Percentiles rank a stretch among this genome's conserved stretches.
Evolutionary conservation across 768 basidiomycete genomes (phyloP).

Genomic region (Gymnopilus junonius): DNA sequence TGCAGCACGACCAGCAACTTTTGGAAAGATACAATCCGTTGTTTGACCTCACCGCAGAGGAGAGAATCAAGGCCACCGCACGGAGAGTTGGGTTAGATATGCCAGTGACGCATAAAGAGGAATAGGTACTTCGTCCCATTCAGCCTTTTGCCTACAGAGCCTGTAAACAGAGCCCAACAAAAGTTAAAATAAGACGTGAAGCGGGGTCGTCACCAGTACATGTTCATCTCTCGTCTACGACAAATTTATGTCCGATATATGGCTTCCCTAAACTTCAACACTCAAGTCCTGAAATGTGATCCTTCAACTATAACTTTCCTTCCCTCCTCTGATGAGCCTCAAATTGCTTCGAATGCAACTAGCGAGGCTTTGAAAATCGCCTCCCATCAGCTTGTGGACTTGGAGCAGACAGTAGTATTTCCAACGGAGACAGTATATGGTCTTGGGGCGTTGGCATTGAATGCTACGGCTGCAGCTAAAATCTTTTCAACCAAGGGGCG

Average conservation of each 20-base stretch:
- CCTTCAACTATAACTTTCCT: constrained; percentile 63
- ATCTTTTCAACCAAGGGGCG: constrained; percentile 92
- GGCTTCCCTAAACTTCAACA: constrained; percentile 27
- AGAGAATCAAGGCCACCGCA: constrained; percentile 84
- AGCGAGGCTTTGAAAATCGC: constrained; percentile 58
- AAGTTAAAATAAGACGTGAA: constrained; percentile 15
- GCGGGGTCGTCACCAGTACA: constrained; percentile 5
- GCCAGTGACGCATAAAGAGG: constrained; percentile 52
- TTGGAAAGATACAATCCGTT: constrained; percentile 90
- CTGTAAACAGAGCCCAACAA: constrained; percentile 23
- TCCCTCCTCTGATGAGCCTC: constrained; percentile 45
- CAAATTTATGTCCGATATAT: constrained; percentile 32
- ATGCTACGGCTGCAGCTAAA: constrained; percentile 60
- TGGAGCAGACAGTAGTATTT: constrained; percentile 73
- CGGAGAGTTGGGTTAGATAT: constrained; percentile 87
- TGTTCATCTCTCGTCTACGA: constrained; percentile 37
- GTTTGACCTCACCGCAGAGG: constrained; percentile 76
- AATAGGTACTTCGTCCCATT: constrained; percentile 4
- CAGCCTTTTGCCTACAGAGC: neutral
- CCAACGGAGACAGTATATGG: constrained; percentile 99
- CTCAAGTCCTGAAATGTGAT: constrained; percentile 64
- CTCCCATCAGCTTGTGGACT: constrained; percentile 52
- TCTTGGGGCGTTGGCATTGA: constrained; percentile 85
- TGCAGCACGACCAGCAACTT: constrained; percentile 53
- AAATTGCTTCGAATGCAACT: constrained; percentile 55